Evolutionary conservation across 1,284 basidiomycete genomes (phyloP).

Genomic region (Psilocybe mexicana): DNA sequence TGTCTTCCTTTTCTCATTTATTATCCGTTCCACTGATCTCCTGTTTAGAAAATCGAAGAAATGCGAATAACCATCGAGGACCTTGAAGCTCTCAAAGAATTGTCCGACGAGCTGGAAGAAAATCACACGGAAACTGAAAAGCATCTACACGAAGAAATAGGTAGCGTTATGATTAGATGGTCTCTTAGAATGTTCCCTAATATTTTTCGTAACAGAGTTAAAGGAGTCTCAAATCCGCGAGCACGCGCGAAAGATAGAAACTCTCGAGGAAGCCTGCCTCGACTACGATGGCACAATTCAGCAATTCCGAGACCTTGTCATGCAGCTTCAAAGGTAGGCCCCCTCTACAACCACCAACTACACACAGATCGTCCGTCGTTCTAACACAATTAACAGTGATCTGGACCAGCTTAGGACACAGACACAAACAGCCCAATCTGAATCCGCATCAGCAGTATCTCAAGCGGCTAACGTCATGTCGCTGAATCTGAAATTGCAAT

Average conservation of each 20-base stretch:
- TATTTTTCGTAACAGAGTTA: constrained; percentile 47
- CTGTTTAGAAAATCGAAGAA: constrained; percentile 86
- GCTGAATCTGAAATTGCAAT: constrained; percentile 90
- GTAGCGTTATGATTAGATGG: constrained; percentile 39
- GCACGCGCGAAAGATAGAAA: constrained; percentile 60
- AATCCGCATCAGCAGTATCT: constrained; percentile 74
- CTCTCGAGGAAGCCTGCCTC: constrained; percentile 75
- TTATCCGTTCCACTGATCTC: not conserved
- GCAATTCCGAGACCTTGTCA: constrained; percentile 90
- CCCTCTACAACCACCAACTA: not conserved
- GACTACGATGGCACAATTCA: constrained; percentile 87
- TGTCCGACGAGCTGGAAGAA: constrained; percentile 97
- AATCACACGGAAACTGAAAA: constrained; percentile 95
- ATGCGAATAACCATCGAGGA: constrained; percentile 96
- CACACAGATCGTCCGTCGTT: not conserved
- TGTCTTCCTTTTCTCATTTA: not conserved
- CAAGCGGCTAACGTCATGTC: constrained; percentile 87
- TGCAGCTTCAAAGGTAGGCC: constrained; percentile 75
- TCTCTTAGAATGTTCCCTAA: not conserved
- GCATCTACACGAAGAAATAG: constrained; percentile 87
- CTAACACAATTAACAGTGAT: constrained; percentile 54
- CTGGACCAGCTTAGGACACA: constrained; percentile 80
- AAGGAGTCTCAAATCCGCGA: constrained; percentile 75
- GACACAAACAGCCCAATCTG: constrained; percentile 81
- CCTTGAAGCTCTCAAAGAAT: constrained; percentile 92